These are phyloP conservation scores for Auricularia auricula-judae DNA, from an alignment of 768 basidiomycete species.

Conservation along the genomic window DNA sequence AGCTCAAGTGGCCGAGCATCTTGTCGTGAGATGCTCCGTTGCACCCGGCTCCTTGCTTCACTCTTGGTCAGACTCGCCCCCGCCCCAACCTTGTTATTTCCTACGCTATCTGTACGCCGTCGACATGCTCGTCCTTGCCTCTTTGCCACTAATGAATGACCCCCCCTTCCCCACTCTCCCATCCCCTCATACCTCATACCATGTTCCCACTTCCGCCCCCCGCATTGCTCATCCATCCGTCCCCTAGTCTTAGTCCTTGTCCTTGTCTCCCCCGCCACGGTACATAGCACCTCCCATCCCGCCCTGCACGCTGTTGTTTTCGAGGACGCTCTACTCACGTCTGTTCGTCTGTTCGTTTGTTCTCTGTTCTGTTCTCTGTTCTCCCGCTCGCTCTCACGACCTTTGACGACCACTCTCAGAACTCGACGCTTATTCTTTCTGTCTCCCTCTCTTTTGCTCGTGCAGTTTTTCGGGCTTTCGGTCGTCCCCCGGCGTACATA, in stretches of 20 bases:
- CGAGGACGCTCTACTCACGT: neutral
- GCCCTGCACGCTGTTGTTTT: neutral
- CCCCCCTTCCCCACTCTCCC: no score
- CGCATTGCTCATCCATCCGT: no score
- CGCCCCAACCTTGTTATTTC: neutral
- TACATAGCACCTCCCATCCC: neutral
- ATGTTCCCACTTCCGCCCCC: no score
- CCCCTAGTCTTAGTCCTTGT: neutral
- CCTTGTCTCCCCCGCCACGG: neutral
- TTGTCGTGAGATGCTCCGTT: neutral
- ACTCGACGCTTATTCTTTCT: no score
- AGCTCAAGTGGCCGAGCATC: constrained; percentile 69
- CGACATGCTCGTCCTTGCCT: no score
- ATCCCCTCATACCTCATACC: no score
- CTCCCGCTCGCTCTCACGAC: neutral
- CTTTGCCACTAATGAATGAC: no score
- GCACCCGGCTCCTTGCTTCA: neutral
- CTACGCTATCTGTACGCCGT: no score
- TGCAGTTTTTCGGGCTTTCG: no score
- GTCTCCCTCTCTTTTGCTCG: no score
- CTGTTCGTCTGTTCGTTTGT: neutral
- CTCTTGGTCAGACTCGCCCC: neutral
- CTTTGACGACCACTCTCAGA: no score
- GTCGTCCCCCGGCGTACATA: no score
- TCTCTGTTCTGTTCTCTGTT: neutral